Evolutionary conservation across 345 rosid genomes (phyloP), one percentile per base, ranked within the genome.

Genomic region (Acer yangbiense): DNA sequence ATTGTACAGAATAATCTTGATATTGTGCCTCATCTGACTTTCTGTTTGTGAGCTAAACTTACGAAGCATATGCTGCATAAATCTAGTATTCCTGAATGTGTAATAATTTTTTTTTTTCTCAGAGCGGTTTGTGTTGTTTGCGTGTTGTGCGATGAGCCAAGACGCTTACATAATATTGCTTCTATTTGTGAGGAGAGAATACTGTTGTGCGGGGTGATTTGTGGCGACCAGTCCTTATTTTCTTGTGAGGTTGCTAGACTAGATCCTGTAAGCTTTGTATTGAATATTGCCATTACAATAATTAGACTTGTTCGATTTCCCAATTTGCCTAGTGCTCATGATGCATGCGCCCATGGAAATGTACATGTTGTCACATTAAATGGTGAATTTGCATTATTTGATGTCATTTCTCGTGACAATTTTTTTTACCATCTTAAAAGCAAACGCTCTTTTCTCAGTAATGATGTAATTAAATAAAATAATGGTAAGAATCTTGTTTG

Each of bases 1-100:
- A 27, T 9, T 74, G 70, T 74, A 74, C 62, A 74, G 25, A 48
- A 71, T 61, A 69, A 54, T n/a, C 35, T 18, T 72, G 55, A 58
- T 61, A 68, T 55, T 55, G 6, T n/a, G n/a, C 32, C 63, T 63
- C 44, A 27, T 71, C 39, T 70, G 12, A 21, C 65, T 64, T 52
- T 64, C 66, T 21, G 25, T 68, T 63, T 55, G 52, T 48, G 55
- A n/a, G 50, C 25, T 60, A 32, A 12, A 64, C 69, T 63, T 43
- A 14, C 2, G 17, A 4, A 32, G 48, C 12, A 72, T 11, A 10
- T 39, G 54, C n/a, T 50, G 23, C 65, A 57, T 17, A 29, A 55
- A 1, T 21, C 17, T n/a, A 35, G 54, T 21, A 21, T 41, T 60
- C 21, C 76, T 58, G 11, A 8, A 21, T 3, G 35, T 21, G 12